Evolutionary conservation across 202 grass and related monocot genomes (phyloP), one percentile per base, ranked within the genome.

Genomic region (Setaria viridis): DNA sequence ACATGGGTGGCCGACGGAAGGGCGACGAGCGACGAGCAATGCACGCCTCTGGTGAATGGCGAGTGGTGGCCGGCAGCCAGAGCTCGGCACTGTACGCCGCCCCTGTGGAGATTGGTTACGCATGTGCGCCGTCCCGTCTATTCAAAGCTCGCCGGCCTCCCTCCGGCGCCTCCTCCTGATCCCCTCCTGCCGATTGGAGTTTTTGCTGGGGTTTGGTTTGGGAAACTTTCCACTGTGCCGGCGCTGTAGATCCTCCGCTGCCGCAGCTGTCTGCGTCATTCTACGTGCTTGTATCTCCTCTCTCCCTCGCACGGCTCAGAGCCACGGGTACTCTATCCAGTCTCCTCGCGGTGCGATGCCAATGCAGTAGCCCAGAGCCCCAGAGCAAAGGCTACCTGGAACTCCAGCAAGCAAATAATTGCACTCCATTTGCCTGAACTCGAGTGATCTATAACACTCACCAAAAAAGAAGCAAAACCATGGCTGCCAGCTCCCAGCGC

Each of bases 21-120:
- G 25, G 25, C 25, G 25, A 25, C 25, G 25, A 25, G 12, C 12
- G 48, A 14, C 42, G 42, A 43, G 42, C 48, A 14, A 14, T 0
- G 53, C 53, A 56, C 16, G 53, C 17, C 3, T 15, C 56, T 29
- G n/a, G 7, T 41, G 39, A 5, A 41, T 5, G 39, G 42, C 42
- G 4, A 43, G 4, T 7, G 42, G 42, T 43, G 66, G 17, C 7
- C 9, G 59, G 79, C 34, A 35, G 34, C 2, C 34, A 35, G 34
- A 35, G 34, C 34, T 3, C 34, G 34, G 34, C 82, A 76, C 82
- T 89, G 87, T 75, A n/a, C 29, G 51, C 1, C 20, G 54, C 53
- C n/a, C 41, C 60, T 76, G 76, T 85, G 72, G 68, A 84, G 87
- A 59, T 33, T 2, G 62, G 37, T 69, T 54, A 60, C 60, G 72